Evolutionary conservation across 179 eudicot species (phyloP).

Genomic region (Vitellaria paradoxa): DNA sequence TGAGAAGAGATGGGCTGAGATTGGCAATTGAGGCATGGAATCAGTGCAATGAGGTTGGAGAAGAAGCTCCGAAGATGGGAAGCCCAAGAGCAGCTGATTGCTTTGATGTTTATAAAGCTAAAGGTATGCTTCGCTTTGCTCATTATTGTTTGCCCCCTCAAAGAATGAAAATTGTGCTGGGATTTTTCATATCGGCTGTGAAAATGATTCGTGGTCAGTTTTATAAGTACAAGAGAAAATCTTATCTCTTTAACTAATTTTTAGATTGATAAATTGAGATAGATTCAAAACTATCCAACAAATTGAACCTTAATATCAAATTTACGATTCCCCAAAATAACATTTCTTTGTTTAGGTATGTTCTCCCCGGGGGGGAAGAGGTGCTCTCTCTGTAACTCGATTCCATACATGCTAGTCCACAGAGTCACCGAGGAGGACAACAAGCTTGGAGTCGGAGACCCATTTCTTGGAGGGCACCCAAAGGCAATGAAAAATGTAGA

Average conservation of each 20-base stretch:
- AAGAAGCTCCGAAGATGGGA: conserved; percentile 59
- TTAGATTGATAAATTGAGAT: too few species aligned
- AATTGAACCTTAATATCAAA: too few species aligned
- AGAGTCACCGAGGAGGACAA: conserved; percentile 48
- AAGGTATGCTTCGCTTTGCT: conserved; percentile 8
- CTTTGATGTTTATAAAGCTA: conserved; percentile 42
- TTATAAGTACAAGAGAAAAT: too few species aligned
- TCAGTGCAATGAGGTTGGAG: conserved; percentile 66
- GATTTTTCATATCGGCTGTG: background rate
- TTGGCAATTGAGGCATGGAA: conserved; percentile 66
- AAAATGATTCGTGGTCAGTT: too few species aligned
- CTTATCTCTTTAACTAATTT: too few species aligned
- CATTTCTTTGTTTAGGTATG: too few species aligned
- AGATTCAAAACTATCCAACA: too few species aligned
- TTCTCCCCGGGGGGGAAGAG: conserved; percentile 14
- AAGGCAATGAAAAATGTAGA: conserved; percentile 26
- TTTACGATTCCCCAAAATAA: too few species aligned
- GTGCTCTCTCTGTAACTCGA: conserved; percentile 16
- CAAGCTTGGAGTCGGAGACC: conserved; percentile 40
- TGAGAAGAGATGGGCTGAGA: conserved; percentile 60
- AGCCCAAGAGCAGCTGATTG: conserved; percentile 73
- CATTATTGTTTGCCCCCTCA: too few species aligned
- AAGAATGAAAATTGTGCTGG: background rate
- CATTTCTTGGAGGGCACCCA: conserved; percentile 29
- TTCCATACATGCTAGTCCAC: conserved; percentile 31